Conservation (phyloP, 1,284 basidiomycete genomes). For the Apiotrichum akiyoshidainum region DNA sequence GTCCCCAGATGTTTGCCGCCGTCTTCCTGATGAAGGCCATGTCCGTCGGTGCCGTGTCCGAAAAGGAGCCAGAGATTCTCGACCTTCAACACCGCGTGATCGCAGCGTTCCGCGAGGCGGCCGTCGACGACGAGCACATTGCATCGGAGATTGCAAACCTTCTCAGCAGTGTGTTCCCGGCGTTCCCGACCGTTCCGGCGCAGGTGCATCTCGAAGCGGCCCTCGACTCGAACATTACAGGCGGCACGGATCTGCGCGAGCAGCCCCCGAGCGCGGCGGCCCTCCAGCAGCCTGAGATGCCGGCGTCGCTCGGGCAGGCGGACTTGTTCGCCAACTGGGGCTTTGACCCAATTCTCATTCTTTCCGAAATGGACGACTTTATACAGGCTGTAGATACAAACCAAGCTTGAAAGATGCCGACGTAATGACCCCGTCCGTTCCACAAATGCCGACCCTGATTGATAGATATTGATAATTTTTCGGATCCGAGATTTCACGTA, state of each 20-base stretch:
- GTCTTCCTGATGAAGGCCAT: constrained; percentile 12
- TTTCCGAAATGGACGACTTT: constrained; percentile 11
- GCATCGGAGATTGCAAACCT: constrained; percentile 2
- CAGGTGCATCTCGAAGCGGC: constrained; percentile 1
- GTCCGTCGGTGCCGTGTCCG: constrained; percentile 2
- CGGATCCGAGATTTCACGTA: too few species aligned
- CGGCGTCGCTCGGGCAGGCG: neutral
- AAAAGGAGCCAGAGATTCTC: constrained; percentile 1
- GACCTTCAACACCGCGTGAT: constrained; percentile 6
- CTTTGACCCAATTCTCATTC: constrained; percentile 12
- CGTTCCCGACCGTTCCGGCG: neutral
- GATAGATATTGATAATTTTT: too few species aligned
- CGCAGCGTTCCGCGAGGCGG: neutral
- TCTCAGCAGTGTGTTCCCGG: constrained; percentile 3
- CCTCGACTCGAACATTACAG: neutral
- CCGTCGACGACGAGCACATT: constrained; percentile 6
- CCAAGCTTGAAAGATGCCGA: neutral
- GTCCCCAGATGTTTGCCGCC: constrained; percentile 2
- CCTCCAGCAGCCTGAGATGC: neutral
- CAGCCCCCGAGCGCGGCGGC: neutral
- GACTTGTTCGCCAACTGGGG: constrained; percentile 15
- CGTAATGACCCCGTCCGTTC: too few species aligned
- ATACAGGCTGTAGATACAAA: constrained; percentile 2
- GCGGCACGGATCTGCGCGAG: neutral
- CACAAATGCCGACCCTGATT: too few species aligned